Conservation (phyloP, 768 basidiomycete genomes). For the Mycena vulgaris region DNA sequence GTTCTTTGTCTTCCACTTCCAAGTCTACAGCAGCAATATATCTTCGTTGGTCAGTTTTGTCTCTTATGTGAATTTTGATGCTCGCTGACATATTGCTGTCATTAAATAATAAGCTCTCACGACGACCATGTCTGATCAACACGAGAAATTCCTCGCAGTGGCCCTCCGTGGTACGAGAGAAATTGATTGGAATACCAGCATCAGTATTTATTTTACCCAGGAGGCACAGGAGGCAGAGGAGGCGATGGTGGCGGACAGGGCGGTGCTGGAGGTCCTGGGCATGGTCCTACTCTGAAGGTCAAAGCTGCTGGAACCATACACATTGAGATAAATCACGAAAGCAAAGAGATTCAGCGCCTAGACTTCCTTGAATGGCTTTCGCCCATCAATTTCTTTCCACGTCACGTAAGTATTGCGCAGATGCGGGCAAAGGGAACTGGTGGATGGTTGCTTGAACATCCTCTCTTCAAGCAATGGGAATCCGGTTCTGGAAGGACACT, state of each 20-base stretch:
- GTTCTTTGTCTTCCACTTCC: background rate
- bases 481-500: too few relatives aligned
- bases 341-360: too few relatives aligned
- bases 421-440: too few relatives aligned
- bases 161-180: slow-evolving; percentile 5
- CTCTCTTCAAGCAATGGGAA: too few relatives aligned
- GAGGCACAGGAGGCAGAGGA: too few relatives aligned
- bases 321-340: background rate
- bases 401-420: too few relatives aligned
- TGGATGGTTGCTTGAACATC: too few relatives aligned
- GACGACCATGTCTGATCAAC: background rate
- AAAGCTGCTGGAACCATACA: slow-evolving; percentile 6
- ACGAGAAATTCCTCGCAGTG: background rate
- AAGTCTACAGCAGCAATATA: background rate
- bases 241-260: background rate
- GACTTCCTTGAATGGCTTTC: too few relatives aligned
- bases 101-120: background rate
- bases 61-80: too few relatives aligned
- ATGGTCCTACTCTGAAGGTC: slow-evolving; percentile 7
- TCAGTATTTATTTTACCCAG: too few relatives aligned
- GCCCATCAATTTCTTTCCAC: too few relatives aligned
- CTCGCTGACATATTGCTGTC: background rate
- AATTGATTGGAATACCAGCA: slow-evolving; percentile 2
- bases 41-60: too few relatives aligned
- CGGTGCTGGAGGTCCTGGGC: slow-evolving; percentile 5